Percentiles rank a stretch among this genome's conserved stretches.
Evolutionary conservation across 2,329 filamentous ascomycete genomes (phyloP).

Genomic region (Alternaria incomplexa): DNA sequence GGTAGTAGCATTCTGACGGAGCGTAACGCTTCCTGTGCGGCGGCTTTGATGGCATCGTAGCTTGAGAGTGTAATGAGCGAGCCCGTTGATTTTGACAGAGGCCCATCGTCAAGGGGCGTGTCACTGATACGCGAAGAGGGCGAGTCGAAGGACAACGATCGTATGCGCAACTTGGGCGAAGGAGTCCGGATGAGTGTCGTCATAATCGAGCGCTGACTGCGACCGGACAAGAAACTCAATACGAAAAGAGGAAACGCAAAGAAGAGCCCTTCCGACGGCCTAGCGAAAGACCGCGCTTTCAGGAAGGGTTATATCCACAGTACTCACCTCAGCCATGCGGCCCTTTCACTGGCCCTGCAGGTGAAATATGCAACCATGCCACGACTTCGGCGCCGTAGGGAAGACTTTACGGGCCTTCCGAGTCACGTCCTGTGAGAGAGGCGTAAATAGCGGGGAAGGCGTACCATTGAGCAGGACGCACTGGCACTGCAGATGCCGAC

Average conservation of each 20-base stretch:
- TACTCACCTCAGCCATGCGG: constrained; percentile 15
- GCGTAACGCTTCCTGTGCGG: constrained; percentile 16
- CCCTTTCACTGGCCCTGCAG: constrained; percentile 40
- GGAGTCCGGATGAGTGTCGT: constrained; percentile 37
- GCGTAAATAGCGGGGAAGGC: constrained; percentile 25
- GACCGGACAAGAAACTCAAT: background rate
- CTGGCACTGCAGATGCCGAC: constrained; percentile 23
- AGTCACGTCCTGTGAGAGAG: constrained; percentile 17
- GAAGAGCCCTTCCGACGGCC: constrained; percentile 16
- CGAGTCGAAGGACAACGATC: constrained; percentile 45
- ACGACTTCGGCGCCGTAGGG: constrained; percentile 15
- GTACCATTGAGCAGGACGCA: constrained; percentile 21
- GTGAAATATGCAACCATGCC: constrained; percentile 31
- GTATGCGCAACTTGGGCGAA: constrained; percentile 45
- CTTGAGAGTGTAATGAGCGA: constrained; percentile 27
- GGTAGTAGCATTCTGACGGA: constrained; percentile 21
- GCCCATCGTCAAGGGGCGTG: constrained; percentile 42
- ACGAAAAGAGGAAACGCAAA: background rate
- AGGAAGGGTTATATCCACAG: constrained; percentile 27
- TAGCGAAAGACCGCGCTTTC: background rate
- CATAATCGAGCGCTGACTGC: constrained; percentile 19
- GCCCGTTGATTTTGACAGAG: constrained; percentile 45
- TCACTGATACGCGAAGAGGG: constrained; percentile 37
- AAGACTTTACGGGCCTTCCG: background rate
- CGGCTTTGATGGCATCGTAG: constrained; percentile 29